Conservation (phyloP, 1,139 yeast genomes). For the Taphrina betulina region DNA sequence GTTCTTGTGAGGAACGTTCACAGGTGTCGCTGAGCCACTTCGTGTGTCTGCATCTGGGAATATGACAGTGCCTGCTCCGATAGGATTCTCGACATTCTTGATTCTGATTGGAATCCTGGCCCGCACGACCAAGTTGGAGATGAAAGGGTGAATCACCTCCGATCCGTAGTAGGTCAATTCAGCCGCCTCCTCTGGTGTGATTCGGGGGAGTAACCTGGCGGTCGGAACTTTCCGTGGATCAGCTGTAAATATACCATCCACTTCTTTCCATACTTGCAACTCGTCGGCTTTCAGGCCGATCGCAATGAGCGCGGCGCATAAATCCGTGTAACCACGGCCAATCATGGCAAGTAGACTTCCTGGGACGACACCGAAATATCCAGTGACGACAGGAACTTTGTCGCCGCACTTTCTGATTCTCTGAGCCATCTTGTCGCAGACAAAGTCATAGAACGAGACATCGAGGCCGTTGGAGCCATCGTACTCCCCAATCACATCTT, state of each 20-base stretch:
- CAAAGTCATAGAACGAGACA: slow-evolving; percentile 60
- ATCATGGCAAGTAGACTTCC: slow-evolving; percentile 90
- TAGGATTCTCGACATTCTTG: slow-evolving; percentile 90
- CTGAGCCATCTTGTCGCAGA: slow-evolving; percentile 61
- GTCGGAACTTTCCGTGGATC: slow-evolving; percentile 93
- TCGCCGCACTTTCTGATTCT: slow-evolving; percentile 50
- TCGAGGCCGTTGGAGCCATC: slow-evolving; percentile 53
- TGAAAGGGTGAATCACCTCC: slow-evolving; percentile 96
- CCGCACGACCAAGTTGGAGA: slow-evolving; percentile 97
- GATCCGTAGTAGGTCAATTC: slow-evolving; percentile 96
- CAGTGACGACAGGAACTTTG: slow-evolving; percentile 81
- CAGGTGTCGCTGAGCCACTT: slow-evolving; percentile 84
- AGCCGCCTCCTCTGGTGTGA: slow-evolving; percentile 98
- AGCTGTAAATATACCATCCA: slow-evolving; percentile 97
- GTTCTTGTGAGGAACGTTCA: slow-evolving; percentile 56
- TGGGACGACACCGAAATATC: slow-evolving; percentile 90
- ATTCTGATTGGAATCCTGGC: slow-evolving; percentile 96
- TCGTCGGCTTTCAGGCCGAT: slow-evolving; percentile 92
- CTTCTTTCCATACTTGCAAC: slow-evolving; percentile 97
- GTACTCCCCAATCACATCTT: slow-evolving; percentile 55
- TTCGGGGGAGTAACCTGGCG: slow-evolving; percentile 79
- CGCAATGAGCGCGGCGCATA: slow-evolving; percentile 94
- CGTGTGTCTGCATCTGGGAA: slow-evolving; percentile 86
- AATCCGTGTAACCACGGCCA: slow-evolving; percentile 95
- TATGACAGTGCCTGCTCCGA: slow-evolving; percentile 85